Percentiles rank a stretch among this genome's conserved stretches.
phyloP scores from a whole-genome alignment of 352 stramenopile species.

The Phytophthora tentaculata region DNA sequence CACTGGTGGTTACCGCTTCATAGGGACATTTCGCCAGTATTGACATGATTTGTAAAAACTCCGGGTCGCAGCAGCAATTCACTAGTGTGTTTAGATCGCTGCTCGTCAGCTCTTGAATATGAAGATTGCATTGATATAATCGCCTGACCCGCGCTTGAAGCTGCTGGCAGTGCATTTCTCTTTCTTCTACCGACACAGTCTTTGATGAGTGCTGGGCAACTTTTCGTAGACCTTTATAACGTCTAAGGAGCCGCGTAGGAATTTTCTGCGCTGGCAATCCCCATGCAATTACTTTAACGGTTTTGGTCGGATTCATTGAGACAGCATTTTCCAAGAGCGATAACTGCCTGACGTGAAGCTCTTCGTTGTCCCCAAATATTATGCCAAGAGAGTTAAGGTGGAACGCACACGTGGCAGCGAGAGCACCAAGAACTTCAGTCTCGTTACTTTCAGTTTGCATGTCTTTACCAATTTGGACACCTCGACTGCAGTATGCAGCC shows the following conservation, averaged over 20 bases:
- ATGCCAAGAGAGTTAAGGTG: conserved; percentile 40
- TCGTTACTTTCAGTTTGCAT: background rate
- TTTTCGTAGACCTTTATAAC: conserved; percentile 37
- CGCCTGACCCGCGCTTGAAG: conserved; percentile 30
- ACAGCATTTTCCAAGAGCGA: conserved; percentile 45
- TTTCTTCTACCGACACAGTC: conserved; percentile 24
- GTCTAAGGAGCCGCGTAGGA: conserved; percentile 38
- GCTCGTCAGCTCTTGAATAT: conserved; percentile 7
- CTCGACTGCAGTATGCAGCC: conserved; percentile 27
- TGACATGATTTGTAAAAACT: conserved; percentile 29
- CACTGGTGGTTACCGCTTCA: background rate
- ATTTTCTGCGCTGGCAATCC: conserved; percentile 39
- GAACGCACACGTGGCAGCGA: conserved; percentile 49
- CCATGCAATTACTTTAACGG: conserved; percentile 36
- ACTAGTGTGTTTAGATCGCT: conserved; percentile 27
- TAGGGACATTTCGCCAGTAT: conserved; percentile 11
- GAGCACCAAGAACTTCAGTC: conserved; percentile 20
- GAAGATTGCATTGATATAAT: conserved; percentile 11
- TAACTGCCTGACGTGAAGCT: conserved; percentile 42
- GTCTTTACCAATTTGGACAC: conserved; percentile 17
- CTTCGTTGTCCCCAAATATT: conserved; percentile 25
- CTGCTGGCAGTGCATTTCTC: conserved; percentile 30
- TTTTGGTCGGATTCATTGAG: conserved; percentile 33
- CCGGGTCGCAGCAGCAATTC: conserved; percentile 24
- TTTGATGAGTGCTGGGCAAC: conserved; percentile 8